A percentile compares a stretch with the other conserved stretches of the same genome.
phyloP scores from a whole-genome alignment of 2,329 filamentous ascomycete genomes.

The Aspergillus sp. region DNA sequence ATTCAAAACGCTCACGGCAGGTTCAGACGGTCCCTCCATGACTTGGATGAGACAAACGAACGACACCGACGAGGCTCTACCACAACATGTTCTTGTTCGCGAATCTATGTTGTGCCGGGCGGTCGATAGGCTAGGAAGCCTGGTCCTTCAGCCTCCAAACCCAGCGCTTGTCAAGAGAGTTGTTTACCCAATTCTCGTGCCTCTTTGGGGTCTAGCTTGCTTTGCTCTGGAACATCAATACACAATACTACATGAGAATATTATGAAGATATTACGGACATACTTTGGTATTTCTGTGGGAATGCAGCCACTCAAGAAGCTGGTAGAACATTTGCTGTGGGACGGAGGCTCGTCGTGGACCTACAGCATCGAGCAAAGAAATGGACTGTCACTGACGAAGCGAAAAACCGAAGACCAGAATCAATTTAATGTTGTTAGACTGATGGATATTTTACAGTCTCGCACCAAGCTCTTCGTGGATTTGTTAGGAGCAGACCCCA shows the following conservation, averaged over 20 bases:
- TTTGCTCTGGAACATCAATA: conserved; percentile 34
- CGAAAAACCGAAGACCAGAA: conserved; percentile 17
- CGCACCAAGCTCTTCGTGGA: conserved; percentile 39
- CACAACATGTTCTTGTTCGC: conserved; percentile 22
- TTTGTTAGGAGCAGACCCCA: conserved; percentile 39
- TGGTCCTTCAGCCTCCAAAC: conserved; percentile 44
- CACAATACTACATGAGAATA: conserved; percentile 26
- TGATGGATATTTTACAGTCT: conserved; percentile 36
- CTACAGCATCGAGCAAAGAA: conserved; percentile 26
- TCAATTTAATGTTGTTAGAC: conserved; percentile 28
- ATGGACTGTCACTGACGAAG: conserved; percentile 27
- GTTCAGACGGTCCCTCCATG: conserved; percentile 23
- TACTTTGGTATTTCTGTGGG: conserved; percentile 44
- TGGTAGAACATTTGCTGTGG: conserved; percentile 43
- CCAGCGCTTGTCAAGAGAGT: conserved; percentile 44
- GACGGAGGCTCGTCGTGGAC: conserved; percentile 40
- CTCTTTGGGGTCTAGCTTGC: conserved; percentile 43
- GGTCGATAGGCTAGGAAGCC: conserved; percentile 34
- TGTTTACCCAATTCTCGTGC: conserved; percentile 39
- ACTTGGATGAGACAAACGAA: conserved; percentile 26
- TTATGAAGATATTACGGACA: conserved; percentile 35
- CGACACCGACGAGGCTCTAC: background rate
- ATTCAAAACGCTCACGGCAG: conserved; percentile 37
- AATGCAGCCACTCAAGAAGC: conserved; percentile 34
- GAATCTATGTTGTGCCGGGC: conserved; percentile 30